These are phyloP conservation scores for Nicotiana undulata DNA, from an alignment of 257 asterid genomes.

Conservation along the genomic window DNA sequence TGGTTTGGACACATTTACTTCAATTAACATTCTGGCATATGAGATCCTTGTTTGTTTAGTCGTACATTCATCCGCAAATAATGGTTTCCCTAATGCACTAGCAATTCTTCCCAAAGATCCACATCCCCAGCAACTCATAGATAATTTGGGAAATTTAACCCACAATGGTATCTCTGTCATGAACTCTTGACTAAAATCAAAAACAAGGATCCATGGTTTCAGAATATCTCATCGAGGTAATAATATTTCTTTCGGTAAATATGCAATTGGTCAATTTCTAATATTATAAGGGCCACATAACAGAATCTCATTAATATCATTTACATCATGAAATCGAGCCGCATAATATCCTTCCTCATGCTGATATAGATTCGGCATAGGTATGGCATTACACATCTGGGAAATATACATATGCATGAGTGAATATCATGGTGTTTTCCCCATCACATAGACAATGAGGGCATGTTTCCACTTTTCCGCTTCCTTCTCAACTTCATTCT, in stretches of 20 bases:
- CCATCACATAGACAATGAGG: no score
- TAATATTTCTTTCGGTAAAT: no score
- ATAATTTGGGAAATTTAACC: not conserved
- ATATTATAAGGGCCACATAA: not conserved
- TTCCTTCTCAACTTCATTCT: no score
- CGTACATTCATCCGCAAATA: no score
- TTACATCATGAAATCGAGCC: not conserved
- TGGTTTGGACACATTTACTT: not conserved
- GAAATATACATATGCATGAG: no score
- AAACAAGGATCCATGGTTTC: not conserved
- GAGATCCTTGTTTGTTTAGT: not conserved
- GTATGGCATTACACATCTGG: no score
- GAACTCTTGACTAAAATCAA: no score
- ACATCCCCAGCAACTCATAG: not conserved
- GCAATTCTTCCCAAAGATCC: not conserved
- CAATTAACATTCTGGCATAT: not conserved
- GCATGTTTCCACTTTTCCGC: no score
- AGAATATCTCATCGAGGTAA: no score
- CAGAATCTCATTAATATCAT: not conserved
- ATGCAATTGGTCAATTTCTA: not conserved
- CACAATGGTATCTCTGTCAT: not conserved
- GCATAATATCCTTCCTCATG: not conserved
- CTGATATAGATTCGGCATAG: no score
- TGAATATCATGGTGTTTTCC: no score
- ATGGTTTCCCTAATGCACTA: not conserved